A percentile compares a stretch with the other conserved stretches of the same genome.
These are phyloP conservation scores for Fusarium nisikadoi DNA, from an alignment of 2,329 filamentous ascomycete species.

Conservation along the genomic window DNA sequence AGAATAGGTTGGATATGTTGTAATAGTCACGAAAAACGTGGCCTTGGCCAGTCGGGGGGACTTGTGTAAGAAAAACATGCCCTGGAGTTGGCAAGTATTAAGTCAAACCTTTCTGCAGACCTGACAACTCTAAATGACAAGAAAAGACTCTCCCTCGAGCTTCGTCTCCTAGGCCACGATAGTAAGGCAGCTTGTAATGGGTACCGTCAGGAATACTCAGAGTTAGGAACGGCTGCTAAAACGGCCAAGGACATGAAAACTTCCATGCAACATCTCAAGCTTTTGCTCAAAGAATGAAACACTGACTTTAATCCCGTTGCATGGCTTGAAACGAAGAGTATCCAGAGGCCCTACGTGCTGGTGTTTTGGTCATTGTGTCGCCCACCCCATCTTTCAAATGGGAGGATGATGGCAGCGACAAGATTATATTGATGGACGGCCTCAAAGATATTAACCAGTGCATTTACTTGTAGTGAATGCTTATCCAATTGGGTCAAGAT, in stretches of 20 bases:
- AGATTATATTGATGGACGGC: conserved; percentile 18
- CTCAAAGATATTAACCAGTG: neutral
- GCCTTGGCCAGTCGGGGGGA: neutral
- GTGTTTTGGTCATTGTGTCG: neutral
- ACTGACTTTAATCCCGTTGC: neutral
- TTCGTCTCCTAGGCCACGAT: neutral
- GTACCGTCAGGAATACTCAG: neutral
- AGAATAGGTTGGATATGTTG: neutral
- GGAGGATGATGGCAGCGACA: neutral
- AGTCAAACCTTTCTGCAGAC: neutral
- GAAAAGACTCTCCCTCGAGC: neutral
- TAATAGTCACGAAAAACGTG: neutral
- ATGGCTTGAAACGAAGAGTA: neutral
- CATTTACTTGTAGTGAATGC: neutral
- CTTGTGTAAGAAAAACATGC: fast-evolving
- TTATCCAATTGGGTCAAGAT: neutral
- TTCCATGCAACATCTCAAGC: neutral
- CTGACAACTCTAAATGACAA: neutral
- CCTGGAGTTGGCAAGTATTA: neutral
- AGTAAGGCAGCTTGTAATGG: neutral
- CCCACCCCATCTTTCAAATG: neutral
- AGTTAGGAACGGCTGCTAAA: neutral
- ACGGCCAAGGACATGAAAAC: neutral
- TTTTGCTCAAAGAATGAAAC: neutral
- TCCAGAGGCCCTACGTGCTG: neutral